These are phyloP conservation scores for Ramularia endophylla DNA, from an alignment of 2,329 filamentous ascomycete genomes.

Conservation along the genomic window DNA sequence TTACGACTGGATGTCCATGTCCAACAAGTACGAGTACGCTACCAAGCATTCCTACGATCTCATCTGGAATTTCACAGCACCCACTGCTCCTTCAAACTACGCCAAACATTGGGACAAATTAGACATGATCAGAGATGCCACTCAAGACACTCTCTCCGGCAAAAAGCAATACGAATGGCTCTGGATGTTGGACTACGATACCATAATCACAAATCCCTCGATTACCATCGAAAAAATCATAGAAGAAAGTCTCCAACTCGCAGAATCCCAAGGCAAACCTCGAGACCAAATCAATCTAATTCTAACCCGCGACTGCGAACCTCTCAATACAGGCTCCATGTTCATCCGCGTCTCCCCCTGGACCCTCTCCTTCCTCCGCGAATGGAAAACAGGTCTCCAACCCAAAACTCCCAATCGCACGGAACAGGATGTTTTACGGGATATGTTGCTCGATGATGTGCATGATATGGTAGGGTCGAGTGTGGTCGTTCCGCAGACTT, in stretches of 20 bases:
- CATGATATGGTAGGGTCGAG: slow-evolving; percentile 7
- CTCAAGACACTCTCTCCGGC: slow-evolving; percentile 9
- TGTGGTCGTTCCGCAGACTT: slow-evolving; percentile 31
- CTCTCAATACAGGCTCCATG: slow-evolving; percentile 36
- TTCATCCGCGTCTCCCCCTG: slow-evolving; percentile 31
- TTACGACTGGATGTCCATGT: slow-evolving; percentile 12
- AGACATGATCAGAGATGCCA: slow-evolving; percentile 26
- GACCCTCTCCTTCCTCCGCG: slow-evolving; percentile 31
- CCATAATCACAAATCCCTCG: slow-evolving; percentile 36
- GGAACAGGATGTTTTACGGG: slow-evolving; percentile 36
- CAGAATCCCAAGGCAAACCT: slow-evolving; percentile 9
- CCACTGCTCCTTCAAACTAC: slow-evolving; percentile 18
- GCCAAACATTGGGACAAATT: slow-evolving; percentile 34
- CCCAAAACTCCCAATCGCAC: slow-evolving; percentile 19
- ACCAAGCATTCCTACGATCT: slow-evolving; percentile 37
- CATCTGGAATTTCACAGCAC: slow-evolving; percentile 35
- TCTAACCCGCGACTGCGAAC: slow-evolving; percentile 34
- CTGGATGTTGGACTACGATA: slow-evolving; percentile 41
- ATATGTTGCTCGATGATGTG: slow-evolving; percentile 21
- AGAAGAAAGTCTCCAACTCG: slow-evolving; percentile 28
- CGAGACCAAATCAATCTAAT: slow-evolving; percentile 34
- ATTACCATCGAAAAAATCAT: slow-evolving; percentile 34
- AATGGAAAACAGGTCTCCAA: slow-evolving; percentile 23
- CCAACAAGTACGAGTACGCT: slow-evolving; percentile 25
- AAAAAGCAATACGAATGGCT: slow-evolving; percentile 35